phyloP scores from a whole-genome alignment of 352 stramenopile species.

The Globisporangium ultimum region DNA sequence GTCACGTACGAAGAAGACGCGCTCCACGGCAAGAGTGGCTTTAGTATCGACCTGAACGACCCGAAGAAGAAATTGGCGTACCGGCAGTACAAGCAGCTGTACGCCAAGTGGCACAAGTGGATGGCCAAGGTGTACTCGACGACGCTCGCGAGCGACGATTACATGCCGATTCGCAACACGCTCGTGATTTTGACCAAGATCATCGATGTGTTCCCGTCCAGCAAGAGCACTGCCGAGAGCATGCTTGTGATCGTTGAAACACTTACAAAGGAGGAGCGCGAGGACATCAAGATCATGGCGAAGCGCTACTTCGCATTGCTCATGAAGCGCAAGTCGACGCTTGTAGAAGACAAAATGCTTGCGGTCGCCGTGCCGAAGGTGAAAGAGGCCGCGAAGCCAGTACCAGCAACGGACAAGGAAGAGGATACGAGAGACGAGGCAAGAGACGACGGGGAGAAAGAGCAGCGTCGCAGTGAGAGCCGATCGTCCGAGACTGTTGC shows the following conservation, averaged over 20 bases:
- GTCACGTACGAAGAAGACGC: slow-evolving; percentile 79
- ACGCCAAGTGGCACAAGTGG: slow-evolving; percentile 71
- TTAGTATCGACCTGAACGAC: slow-evolving; percentile 70
- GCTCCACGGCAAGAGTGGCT: slow-evolving; percentile 65
- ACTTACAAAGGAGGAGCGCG: slow-evolving; percentile 75
- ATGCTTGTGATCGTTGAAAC: slow-evolving; percentile 64
- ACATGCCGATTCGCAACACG: slow-evolving; percentile 86
- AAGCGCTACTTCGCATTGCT: slow-evolving; percentile 82
- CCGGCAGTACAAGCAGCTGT: slow-evolving; percentile 74
- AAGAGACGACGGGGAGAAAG: not conserved
- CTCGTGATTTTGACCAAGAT: slow-evolving; percentile 87
- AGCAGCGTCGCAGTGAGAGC: not conserved
- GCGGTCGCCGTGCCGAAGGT: slow-evolving; percentile 18
- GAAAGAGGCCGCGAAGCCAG: slow-evolving; percentile 21
- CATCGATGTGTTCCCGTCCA: slow-evolving; percentile 80
- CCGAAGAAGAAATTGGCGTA: slow-evolving; percentile 53
- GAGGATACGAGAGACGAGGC: not conserved
- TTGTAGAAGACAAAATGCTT: slow-evolving; percentile 65
- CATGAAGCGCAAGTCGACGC: slow-evolving; percentile 65
- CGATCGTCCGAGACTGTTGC: slow-evolving; percentile 4
- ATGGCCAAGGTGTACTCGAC: slow-evolving; percentile 63
- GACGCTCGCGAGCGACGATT: slow-evolving; percentile 60
- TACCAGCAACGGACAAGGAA: slow-evolving; percentile 13
- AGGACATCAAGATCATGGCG: slow-evolving; percentile 90
- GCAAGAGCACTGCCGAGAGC: slow-evolving; percentile 49